A percentile compares a stretch with the other conserved stretches of the same genome.
Conservation (phyloP, 768 basidiomycete genomes). For the Piloderma croceum region DNA sequence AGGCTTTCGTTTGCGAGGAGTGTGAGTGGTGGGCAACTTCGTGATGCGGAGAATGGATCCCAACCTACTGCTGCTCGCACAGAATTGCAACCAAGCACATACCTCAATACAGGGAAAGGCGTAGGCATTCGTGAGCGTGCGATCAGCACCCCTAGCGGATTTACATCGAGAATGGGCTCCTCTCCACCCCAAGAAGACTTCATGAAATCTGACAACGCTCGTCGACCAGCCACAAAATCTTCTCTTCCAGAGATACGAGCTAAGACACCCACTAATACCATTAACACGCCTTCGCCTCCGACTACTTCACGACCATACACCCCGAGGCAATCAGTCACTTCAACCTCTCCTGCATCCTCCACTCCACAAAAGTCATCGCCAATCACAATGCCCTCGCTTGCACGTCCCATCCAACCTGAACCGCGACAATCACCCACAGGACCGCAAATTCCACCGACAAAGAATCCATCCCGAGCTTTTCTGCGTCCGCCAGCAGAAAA, state of each 20-base stretch:
- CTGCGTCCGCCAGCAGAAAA: slow-evolving; percentile 52
- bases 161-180: no score
- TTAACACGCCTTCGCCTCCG: slow-evolving; percentile 12
- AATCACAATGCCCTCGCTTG: slow-evolving; percentile 39
- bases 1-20: no score
- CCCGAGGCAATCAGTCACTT: slow-evolving; percentile 20
- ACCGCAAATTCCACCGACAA: slow-evolving; percentile 39
- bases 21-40: no score
- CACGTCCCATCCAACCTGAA: slow-evolving; percentile 48
- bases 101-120: no score
- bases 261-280: slow-evolving; percentile 12
- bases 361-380: slow-evolving; percentile 25
- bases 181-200: no score
- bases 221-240: no score
- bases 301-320: slow-evolving; percentile 17
- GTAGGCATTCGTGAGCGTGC: no score
- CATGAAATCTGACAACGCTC: no score
- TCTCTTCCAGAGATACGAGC: slow-evolving; percentile 14
- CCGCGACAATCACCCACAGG: slow-evolving; percentile 39
- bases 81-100: no score
- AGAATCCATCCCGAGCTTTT: slow-evolving; percentile 52
- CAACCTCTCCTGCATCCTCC: slow-evolving; percentile 17
- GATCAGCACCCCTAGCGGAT: no score
- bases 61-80: no score
- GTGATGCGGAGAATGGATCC: no score